Evolutionary conservation across 257 asterid species (phyloP).

Genomic region (Forsythia suspensa): DNA sequence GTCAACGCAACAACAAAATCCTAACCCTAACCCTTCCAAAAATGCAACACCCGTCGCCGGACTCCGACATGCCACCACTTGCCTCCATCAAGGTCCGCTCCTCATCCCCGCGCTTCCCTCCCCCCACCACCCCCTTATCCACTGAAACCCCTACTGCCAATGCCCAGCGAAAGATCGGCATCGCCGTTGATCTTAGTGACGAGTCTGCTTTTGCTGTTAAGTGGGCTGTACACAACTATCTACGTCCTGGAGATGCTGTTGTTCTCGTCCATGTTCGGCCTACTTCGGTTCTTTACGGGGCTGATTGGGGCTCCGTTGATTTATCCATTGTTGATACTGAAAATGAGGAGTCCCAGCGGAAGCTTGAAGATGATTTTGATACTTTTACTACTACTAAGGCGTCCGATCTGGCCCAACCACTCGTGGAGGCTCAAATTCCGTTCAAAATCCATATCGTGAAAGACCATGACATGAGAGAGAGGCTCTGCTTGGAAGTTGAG

Average conservation of each 20-base stretch:
- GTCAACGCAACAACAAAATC: slow-evolving; percentile 34
- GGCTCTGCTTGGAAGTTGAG: slow-evolving; percentile 87
- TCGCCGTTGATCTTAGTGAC: slow-evolving; percentile 85
- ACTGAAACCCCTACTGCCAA: slow-evolving; percentile 78
- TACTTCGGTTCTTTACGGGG: slow-evolving; percentile 89
- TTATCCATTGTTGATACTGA: slow-evolving; percentile 63
- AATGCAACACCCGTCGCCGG: slow-evolving; percentile 62
- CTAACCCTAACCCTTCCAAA: slow-evolving; percentile 32
- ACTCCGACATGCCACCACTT: slow-evolving; percentile 76
- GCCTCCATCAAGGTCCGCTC: slow-evolving; percentile 85
- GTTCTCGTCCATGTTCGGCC: slow-evolving; percentile 81
- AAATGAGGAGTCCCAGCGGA: slow-evolving; percentile 60
- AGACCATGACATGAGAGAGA: slow-evolving; percentile 92
- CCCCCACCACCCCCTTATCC: slow-evolving; percentile 61
- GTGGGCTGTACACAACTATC: slow-evolving; percentile 82
- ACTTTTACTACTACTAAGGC: slow-evolving; percentile 71
- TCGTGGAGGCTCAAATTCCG: slow-evolving; percentile 84
- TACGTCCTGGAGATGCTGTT: slow-evolving; percentile 90
- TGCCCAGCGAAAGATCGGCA: slow-evolving; percentile 85
- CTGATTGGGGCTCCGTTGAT: slow-evolving; percentile 93
- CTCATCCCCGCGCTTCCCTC: slow-evolving; percentile 86
- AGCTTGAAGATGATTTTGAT: slow-evolving; percentile 79
- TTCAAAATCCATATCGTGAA: slow-evolving; percentile 85
- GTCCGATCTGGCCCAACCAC: slow-evolving; percentile 75
- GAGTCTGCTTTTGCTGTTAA: slow-evolving; percentile 87